phyloP scores from a whole-genome alignment of 164 flowering plant species.

The Vitis rotundifolia region DNA sequence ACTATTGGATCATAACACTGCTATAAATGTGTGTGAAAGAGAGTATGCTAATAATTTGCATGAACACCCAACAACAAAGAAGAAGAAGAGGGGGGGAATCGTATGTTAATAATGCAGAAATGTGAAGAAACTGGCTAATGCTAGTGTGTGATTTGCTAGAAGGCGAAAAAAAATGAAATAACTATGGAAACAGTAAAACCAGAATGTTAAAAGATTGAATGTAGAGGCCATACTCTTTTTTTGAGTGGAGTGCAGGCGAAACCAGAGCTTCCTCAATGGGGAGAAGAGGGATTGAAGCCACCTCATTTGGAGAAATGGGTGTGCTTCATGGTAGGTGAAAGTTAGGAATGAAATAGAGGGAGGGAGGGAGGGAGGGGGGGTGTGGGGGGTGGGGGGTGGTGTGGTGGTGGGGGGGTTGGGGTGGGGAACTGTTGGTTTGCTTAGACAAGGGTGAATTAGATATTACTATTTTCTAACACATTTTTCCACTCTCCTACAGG shows the following conservation, averaged over 20 bases:
- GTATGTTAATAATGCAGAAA: not conserved
- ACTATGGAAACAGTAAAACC: too few species aligned
- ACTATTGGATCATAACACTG: not conserved
- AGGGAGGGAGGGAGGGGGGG: too few species aligned
- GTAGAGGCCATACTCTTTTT: conserved; percentile 30
- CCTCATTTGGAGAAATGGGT: conserved; percentile 43
- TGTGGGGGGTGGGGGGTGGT: not conserved
- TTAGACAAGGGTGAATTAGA: conserved; percentile 32
- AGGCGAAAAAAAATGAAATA: not conserved
- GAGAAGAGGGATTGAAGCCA: conserved; percentile 62
- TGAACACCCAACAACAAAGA: not conserved
- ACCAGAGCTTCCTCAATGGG: conserved; percentile 68
- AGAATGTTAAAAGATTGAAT: too few species aligned
- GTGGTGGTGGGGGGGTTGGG: conserved; percentile 5
- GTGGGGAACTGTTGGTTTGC: conserved; percentile 15
- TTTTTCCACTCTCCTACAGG: conserved; percentile 23
- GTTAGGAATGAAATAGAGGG: conserved; percentile 17
- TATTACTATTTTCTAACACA: conserved; percentile 20
- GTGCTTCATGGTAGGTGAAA: conserved; percentile 30
- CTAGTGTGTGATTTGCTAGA: too few species aligned
- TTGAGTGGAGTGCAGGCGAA: conserved; percentile 42
- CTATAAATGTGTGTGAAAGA: not conserved
- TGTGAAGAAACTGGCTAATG: not conserved
- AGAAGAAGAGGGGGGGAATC: not conserved
- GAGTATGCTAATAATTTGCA: not conserved